Percentiles rank a stretch among this genome's conserved stretches.
Evolutionary conservation across 306 rosid genomes (phyloP).

Genomic region (Medicago truncatula): DNA sequence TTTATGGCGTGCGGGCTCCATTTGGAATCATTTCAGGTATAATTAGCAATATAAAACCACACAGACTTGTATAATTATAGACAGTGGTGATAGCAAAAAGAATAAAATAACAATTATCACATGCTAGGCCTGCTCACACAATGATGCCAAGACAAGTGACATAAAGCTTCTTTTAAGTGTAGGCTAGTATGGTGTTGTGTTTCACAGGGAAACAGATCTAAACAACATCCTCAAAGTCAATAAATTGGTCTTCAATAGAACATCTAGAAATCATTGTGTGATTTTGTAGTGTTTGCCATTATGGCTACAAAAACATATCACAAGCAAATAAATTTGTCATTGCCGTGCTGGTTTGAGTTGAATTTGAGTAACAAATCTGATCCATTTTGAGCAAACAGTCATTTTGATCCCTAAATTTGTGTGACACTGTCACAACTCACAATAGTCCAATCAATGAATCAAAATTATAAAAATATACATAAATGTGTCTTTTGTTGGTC

Average conservation of each 20-base stretch:
- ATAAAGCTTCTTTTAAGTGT: constrained; percentile 56
- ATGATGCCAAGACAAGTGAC: constrained; percentile 54
- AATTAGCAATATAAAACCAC: constrained; percentile 30
- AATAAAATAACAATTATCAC: constrained; percentile 50
- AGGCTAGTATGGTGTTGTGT: constrained; percentile 39
- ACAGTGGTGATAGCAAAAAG: constrained; percentile 50
- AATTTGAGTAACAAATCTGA: too few relatives aligned
- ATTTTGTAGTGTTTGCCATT: constrained; percentile 2
- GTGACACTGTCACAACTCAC: background rate
- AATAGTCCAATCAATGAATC: background rate
- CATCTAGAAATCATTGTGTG: constrained; percentile 18
- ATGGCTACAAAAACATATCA: background rate
- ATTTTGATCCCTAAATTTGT: background rate
- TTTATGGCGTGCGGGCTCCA: constrained; percentile 52
- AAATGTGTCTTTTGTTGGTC: background rate
- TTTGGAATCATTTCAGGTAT: constrained; percentile 32
- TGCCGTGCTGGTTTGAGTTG: too few relatives aligned
- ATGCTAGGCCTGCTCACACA: constrained; percentile 68
- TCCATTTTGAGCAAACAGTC: background rate
- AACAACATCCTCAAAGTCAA: constrained; percentile 26
- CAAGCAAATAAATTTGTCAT: constrained; percentile 1
- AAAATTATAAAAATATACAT: too few relatives aligned
- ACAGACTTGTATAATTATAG: constrained; percentile 40
- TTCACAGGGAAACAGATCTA: constrained; percentile 53
- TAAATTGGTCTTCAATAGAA: constrained; percentile 3